Evolutionary conservation across 306 rosid genomes (phyloP).

Genomic region (Gynostemma pentaphyllum): DNA sequence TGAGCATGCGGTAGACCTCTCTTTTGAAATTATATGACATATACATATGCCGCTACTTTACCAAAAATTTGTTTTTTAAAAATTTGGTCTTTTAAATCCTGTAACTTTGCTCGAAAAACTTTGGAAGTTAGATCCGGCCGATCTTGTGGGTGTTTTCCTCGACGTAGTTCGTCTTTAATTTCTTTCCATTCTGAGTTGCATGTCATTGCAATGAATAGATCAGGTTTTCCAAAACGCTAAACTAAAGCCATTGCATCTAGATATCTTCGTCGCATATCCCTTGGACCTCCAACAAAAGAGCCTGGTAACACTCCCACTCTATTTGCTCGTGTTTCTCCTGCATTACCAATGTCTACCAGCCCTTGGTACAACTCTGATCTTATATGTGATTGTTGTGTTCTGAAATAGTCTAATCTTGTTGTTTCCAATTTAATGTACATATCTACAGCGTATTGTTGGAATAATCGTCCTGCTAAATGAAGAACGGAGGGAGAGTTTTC

Average conservation of each 20-base stretch:
- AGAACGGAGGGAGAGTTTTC: neutral
- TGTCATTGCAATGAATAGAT: no score
- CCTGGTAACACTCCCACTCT: no score
- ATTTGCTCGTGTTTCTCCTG: no score
- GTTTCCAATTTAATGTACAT: neutral
- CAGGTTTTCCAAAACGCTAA: no score
- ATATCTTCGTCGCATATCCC: no score
- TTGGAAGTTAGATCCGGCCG: neutral
- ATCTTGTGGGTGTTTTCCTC: no score
- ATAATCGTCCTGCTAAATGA: neutral
- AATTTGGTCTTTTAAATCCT: neutral
- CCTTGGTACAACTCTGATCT: neutral
- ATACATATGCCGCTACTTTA: neutral
- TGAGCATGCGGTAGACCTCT: neutral
- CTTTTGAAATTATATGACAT: neutral
- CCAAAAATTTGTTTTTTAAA: no score
- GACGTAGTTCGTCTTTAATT: no score
- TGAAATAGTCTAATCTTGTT: neutral
- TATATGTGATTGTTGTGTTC: neutral
- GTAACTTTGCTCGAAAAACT: neutral
- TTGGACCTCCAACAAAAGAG: no score
- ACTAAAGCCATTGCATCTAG: no score
- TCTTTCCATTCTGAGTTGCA: no score
- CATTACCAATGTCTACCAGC: no score
- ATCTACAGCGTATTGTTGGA: neutral